Conservation (phyloP, 106 monocot species). For the Apostasia ramifera region DNA sequence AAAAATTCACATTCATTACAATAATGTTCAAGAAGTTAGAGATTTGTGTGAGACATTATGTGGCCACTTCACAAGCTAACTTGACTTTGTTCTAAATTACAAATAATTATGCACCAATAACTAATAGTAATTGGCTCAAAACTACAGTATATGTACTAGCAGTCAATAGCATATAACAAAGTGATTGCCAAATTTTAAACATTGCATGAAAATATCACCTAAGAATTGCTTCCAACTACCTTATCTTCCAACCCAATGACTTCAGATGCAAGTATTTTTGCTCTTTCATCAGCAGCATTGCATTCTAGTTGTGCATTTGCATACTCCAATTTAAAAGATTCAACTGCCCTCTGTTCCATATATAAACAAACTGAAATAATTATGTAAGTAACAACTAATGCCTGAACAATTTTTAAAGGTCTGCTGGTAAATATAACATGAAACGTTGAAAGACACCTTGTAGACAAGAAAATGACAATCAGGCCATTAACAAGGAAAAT, state of each 20-base stretch:
- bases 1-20: too few relatives aligned
- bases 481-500: too few relatives aligned
- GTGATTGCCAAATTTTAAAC: not conserved
- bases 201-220: not conserved
- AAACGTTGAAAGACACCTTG: not conserved
- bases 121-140: too few relatives aligned
- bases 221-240: slow-evolving; percentile 30
- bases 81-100: too few relatives aligned
- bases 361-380: slow-evolving; percentile 2
- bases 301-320: slow-evolving; percentile 89
- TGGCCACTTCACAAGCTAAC: too few relatives aligned
- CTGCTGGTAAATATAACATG: not conserved
- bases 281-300: slow-evolving; percentile 94
- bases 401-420: not conserved
- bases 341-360: slow-evolving; percentile 54
- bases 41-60: too few relatives aligned
- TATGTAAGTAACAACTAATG: slow-evolving; percentile 2
- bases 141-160: too few relatives aligned
- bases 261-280: slow-evolving; percentile 92
- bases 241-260: slow-evolving; percentile 91
- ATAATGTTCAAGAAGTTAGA: too few relatives aligned
- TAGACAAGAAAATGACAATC: not conserved
- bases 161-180: too few relatives aligned
- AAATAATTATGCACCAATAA: too few relatives aligned
- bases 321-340: slow-evolving; percentile 67